A percentile compares a stretch with the other conserved stretches of the same genome.
Evolutionary conservation across 345 rosid species (phyloP).

Genomic region (Citrus hindsii): DNA sequence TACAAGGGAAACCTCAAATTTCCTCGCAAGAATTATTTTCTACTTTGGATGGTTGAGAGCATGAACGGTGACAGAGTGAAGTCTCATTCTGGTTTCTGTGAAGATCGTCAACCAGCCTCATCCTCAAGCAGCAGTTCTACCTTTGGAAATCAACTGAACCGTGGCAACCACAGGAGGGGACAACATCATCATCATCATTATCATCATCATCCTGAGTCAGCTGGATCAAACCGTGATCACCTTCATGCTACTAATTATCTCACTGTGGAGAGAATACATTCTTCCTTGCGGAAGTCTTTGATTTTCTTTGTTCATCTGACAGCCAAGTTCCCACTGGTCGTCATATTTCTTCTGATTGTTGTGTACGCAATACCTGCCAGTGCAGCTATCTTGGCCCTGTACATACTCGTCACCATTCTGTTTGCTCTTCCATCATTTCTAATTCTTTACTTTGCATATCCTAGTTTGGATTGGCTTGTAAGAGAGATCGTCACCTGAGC

Average conservation of each 20-base stretch:
- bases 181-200: slow-evolving; percentile 27
- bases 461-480: slow-evolving; percentile 89
- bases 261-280: slow-evolving; percentile 39
- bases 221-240: slow-evolving; percentile 23
- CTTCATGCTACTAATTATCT: slow-evolving; percentile 22
- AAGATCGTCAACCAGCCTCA: slow-evolving; percentile 37
- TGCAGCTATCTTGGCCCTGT: slow-evolving; percentile 73
- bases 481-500: slow-evolving; percentile 71
- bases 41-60: slow-evolving; percentile 97
- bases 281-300: slow-evolving; percentile 60
- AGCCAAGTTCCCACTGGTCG: slow-evolving; percentile 87
- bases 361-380: slow-evolving; percentile 88
- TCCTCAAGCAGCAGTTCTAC: slow-evolving; percentile 26
- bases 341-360: slow-evolving; percentile 73
- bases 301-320: slow-evolving; percentile 73
- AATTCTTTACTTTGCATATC: slow-evolving; percentile 80
- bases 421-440: slow-evolving; percentile 88
- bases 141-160: slow-evolving; percentile 26
- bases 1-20: slow-evolving; percentile 71
- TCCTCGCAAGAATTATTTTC: slow-evolving; percentile 81
- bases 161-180: slow-evolving; percentile 34
- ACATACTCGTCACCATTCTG: slow-evolving; percentile 67
- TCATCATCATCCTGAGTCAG: slow-evolving; percentile 32
- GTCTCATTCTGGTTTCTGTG: slow-evolving; percentile 33
- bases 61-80: slow-evolving; percentile 65